These are phyloP conservation scores for Myxozyma geophila DNA, from an alignment of 805 yeast genomes.

Conservation along the genomic window DNA sequence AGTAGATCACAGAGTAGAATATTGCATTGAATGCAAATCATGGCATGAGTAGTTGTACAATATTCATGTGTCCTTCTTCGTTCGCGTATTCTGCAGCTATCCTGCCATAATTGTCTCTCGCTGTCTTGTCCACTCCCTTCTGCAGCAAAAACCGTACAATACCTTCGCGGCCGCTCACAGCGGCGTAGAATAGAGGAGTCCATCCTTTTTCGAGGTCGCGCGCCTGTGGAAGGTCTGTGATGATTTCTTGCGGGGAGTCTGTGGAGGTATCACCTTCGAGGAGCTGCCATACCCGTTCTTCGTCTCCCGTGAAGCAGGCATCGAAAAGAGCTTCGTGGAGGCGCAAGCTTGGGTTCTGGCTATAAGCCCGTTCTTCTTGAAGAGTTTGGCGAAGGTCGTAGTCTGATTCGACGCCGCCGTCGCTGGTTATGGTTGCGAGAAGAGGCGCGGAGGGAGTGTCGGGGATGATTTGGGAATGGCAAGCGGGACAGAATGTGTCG, in stretches of 20 bases:
- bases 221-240: constrained; percentile 6
- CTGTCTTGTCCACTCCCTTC: constrained; percentile 22
- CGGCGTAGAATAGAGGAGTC: constrained; percentile 32
- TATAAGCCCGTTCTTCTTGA: constrained; percentile 23
- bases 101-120: constrained; percentile 22
- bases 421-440: constrained; percentile 27
- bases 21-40: not conserved
- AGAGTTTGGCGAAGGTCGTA: constrained; percentile 25
- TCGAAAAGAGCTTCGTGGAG: constrained; percentile 29
- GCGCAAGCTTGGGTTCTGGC: constrained; percentile 20
- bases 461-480: constrained; percentile 18
- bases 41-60: constrained; percentile 7
- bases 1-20: too few species aligned
- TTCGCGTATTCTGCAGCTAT: constrained; percentile 31
- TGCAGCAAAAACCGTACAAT: constrained; percentile 23
- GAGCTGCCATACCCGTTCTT: constrained; percentile 28
- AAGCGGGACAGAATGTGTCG: constrained; percentile 26
- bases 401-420: constrained; percentile 28
- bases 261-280: not conserved
- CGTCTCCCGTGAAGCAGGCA: constrained; percentile 35
- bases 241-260: not conserved
- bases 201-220: constrained; percentile 30
- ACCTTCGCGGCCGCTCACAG: constrained; percentile 29
- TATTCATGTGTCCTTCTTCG: constrained; percentile 46
- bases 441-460: not conserved